Conservation (phyloP, 805 yeast species). For the Scheffersomyces coipomensis region DNA sequence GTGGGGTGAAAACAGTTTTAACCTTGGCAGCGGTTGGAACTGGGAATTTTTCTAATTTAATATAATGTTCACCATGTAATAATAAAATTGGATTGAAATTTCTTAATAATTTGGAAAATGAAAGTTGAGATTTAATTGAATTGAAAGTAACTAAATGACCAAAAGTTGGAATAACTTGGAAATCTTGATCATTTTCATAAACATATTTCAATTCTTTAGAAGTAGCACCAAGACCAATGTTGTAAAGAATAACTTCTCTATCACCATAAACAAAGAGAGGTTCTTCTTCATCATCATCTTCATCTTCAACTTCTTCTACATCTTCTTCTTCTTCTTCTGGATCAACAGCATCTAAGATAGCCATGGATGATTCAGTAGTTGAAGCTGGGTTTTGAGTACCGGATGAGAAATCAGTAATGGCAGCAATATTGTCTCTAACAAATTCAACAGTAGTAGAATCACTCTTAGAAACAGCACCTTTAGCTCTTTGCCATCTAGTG, state of each 20-base stretch:
- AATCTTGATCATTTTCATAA: conserved; percentile 73
- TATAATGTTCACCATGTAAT: conserved; percentile 93
- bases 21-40: conserved; percentile 70
- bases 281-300: conserved; percentile 33
- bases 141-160: conserved; percentile 87
- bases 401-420: conserved; percentile 59
- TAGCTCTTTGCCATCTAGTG: conserved; percentile 93
- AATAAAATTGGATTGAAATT: conserved; percentile 87
- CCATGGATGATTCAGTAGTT: conserved; percentile 77
- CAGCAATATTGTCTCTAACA: conserved; percentile 64
- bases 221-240: conserved; percentile 84
- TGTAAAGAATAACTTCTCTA: conserved; percentile 78
- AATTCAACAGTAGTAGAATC: conserved; percentile 62
- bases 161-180: conserved; percentile 85
- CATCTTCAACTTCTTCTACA: conserved; percentile 43
- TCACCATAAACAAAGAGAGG: conserved; percentile 58
- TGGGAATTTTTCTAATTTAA: conserved; percentile 73
- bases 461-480: conserved; percentile 70
- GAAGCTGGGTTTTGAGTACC: conserved; percentile 56
- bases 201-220: conserved; percentile 73
- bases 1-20: conserved; percentile 60
- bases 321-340: conserved; percentile 49
- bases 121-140: conserved; percentile 53
- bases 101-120: conserved; percentile 62
- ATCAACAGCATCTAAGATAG: conserved; percentile 65